Evolutionary conservation across 192 early-diverging fungal species (phyloP).

Genomic region (Oehlia diaphana): DNA sequence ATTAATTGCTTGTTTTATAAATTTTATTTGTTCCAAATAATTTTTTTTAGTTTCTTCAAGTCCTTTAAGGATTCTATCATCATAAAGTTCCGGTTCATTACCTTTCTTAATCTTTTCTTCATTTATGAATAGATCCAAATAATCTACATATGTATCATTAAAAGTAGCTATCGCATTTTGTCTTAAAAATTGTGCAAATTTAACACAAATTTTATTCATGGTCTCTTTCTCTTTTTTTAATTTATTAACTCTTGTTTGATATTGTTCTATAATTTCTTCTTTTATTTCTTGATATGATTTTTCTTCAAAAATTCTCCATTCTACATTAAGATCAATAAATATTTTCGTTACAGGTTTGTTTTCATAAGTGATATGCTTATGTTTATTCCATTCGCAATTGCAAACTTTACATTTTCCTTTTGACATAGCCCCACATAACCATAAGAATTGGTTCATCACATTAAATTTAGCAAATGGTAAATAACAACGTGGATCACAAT

Average conservation of each 20-base stretch:
- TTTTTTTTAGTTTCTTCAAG: constrained; percentile 24
- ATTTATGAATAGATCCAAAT: constrained; percentile 32
- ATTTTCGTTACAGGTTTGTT: constrained; percentile 25
- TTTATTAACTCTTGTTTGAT: not conserved
- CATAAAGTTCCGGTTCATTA: constrained; percentile 7
- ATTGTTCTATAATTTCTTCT: constrained; percentile 16
- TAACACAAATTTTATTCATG: constrained; percentile 28
- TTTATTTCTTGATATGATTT: constrained; percentile 24
- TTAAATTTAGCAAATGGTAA: constrained; percentile 23
- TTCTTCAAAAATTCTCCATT: constrained; percentile 25
- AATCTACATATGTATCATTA: constrained; percentile 30
- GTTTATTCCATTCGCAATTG: constrained; percentile 33
- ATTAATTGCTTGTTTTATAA: constrained; percentile 31
- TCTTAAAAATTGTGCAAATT: constrained; percentile 35
- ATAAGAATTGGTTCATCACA: constrained; percentile 27
- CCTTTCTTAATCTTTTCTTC: constrained; percentile 28
- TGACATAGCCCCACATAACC: constrained; percentile 30
- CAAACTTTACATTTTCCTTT: constrained; percentile 29
- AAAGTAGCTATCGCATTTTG: constrained; percentile 34
- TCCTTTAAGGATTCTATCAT: constrained; percentile 25
- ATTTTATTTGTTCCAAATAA: constrained; percentile 25
- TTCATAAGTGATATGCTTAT: constrained; percentile 34
- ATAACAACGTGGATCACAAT: constrained; percentile 35
- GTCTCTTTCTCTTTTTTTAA: constrained; percentile 31
- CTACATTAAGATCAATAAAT: constrained; percentile 24